These are phyloP conservation scores for Colletotrichum orbiculare DNA, from an alignment of 2,329 filamentous ascomycete species.

Conservation along the genomic window DNA sequence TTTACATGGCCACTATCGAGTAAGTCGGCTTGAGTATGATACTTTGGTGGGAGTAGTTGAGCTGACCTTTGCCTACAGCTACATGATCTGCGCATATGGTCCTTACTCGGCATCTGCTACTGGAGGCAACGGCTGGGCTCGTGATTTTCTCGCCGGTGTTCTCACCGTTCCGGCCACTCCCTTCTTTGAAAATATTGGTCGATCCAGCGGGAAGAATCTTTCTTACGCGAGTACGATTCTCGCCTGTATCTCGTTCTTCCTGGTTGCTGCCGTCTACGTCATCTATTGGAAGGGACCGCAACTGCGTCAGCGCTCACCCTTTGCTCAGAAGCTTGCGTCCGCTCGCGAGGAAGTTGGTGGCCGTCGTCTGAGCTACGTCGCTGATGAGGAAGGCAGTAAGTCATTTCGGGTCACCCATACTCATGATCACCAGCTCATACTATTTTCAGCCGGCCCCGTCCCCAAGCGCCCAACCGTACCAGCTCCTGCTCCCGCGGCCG, in stretches of 20 bases:
- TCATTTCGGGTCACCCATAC: background rate
- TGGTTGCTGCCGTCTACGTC: slow-evolving; percentile 72
- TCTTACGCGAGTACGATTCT: slow-evolving; percentile 73
- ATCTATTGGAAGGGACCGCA: slow-evolving; percentile 74
- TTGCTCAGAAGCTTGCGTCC: slow-evolving; percentile 70
- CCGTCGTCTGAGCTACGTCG: slow-evolving; percentile 1
- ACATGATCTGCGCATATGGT: slow-evolving; percentile 81
- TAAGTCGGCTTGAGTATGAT: too few species aligned
- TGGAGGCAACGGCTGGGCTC: slow-evolving; percentile 79
- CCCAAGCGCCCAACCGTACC: too few species aligned
- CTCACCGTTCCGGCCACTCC: slow-evolving; percentile 76
- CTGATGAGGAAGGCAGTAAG: slow-evolving; percentile 11
- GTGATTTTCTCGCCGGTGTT: slow-evolving; percentile 79
- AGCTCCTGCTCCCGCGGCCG: slow-evolving; percentile 38
- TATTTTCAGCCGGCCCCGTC: too few species aligned
- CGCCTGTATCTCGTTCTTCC: slow-evolving; percentile 68
- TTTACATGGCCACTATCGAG: slow-evolving; percentile 82
- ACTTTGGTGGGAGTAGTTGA: too few species aligned
- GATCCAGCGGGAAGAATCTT: slow-evolving; percentile 58
- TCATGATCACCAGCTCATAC: too few species aligned
- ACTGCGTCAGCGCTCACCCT: slow-evolving; percentile 70
- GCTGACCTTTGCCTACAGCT: slow-evolving; percentile 45
- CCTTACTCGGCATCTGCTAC: slow-evolving; percentile 80
- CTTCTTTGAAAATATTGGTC: slow-evolving; percentile 69
- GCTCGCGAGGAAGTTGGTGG: slow-evolving; percentile 42